These are phyloP conservation scores for Ophiobolus disseminans DNA, from an alignment of 2,329 filamentous ascomycete species.

Conservation along the genomic window DNA sequence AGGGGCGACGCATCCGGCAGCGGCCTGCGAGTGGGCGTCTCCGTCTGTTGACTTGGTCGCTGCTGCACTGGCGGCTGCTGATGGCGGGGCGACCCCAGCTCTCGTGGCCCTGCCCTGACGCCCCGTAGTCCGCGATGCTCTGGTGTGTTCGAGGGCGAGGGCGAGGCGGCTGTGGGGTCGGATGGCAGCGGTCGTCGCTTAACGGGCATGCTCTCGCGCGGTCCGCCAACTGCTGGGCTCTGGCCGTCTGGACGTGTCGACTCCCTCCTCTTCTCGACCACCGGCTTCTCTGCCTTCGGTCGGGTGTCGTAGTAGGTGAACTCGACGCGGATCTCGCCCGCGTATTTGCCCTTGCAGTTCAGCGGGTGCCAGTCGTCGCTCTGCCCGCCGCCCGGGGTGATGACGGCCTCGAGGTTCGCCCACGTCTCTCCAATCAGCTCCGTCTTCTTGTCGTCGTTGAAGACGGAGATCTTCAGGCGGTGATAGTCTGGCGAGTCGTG, in stretches of 20 bases:
- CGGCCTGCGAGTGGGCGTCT: slow-evolving; percentile 38
- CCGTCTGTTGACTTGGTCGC: slow-evolving; percentile 26
- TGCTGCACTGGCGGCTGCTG: slow-evolving; percentile 25
- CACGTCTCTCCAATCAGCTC: slow-evolving; percentile 95
- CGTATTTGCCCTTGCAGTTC: slow-evolving; percentile 90
- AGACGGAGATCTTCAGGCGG: slow-evolving; percentile 92
- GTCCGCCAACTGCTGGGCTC: slow-evolving; percentile 52
- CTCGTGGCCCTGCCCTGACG: slow-evolving; percentile 42
- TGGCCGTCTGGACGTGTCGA: slow-evolving; percentile 42
- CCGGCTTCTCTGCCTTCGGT: slow-evolving; percentile 77
- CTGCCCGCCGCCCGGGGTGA: slow-evolving; percentile 88
- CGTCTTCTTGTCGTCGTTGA: slow-evolving; percentile 98
- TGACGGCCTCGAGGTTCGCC: slow-evolving; percentile 81
- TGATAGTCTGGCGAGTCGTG: slow-evolving; percentile 97
- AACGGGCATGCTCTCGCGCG: slow-evolving; percentile 67
- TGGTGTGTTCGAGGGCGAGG: slow-evolving; percentile 38
- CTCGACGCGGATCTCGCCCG: slow-evolving; percentile 92
- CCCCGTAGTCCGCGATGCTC: slow-evolving; percentile 41
- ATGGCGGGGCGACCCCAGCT: slow-evolving; percentile 45
- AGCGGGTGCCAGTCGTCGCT: slow-evolving; percentile 91
- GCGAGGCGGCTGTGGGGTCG: slow-evolving; percentile 68
- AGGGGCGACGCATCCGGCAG: slow-evolving; percentile 36
- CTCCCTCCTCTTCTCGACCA: slow-evolving; percentile 61
- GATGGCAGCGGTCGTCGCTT: slow-evolving; percentile 85
- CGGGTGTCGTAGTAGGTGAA: slow-evolving; percentile 94